These are phyloP conservation scores for Ustilago sp. DNA, from an alignment of 1,284 basidiomycete genomes.

Conservation along the genomic window DNA sequence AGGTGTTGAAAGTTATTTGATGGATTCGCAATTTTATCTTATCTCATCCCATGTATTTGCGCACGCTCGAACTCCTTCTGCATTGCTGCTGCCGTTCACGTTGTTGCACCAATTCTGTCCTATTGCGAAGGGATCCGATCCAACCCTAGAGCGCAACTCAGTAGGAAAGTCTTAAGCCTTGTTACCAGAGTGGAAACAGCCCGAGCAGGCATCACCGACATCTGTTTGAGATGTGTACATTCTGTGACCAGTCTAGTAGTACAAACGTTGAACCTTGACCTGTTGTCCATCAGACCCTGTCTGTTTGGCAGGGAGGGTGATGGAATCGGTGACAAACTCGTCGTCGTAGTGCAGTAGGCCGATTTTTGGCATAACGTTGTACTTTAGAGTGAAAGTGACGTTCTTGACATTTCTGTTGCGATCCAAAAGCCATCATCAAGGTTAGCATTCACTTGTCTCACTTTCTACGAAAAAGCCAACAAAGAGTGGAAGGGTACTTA, in stretches of 20 bases:
- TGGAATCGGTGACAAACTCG: constrained; percentile 24
- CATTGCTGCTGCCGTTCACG: no score
- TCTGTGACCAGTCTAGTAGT: constrained; percentile 25
- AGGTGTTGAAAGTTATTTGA: background rate
- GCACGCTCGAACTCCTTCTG: no score
- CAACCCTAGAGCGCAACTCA: no score
- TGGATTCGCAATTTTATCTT: background rate
- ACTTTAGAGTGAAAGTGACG: constrained; percentile 82
- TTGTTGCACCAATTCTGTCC: no score
- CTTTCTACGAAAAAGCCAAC: background rate
- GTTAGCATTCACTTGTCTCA: constrained; percentile 1
- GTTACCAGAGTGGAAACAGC: no score
- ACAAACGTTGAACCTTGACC: constrained; percentile 37
- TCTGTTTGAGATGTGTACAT: background rate
- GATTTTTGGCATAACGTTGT: constrained; percentile 90
- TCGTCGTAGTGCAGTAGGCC: constrained; percentile 74
- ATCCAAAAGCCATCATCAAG: background rate
- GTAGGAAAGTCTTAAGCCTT: no score
- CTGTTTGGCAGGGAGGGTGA: constrained; percentile 29
- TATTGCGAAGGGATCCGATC: no score
- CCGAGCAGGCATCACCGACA: background rate
- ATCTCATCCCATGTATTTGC: no score
- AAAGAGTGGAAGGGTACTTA: constrained; percentile 71
- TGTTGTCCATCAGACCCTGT: constrained; percentile 25
- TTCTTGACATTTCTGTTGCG: constrained; percentile 61